Evolutionary conservation across 345 rosid genomes (phyloP).

Genomic region (Erodium maritimum): DNA sequence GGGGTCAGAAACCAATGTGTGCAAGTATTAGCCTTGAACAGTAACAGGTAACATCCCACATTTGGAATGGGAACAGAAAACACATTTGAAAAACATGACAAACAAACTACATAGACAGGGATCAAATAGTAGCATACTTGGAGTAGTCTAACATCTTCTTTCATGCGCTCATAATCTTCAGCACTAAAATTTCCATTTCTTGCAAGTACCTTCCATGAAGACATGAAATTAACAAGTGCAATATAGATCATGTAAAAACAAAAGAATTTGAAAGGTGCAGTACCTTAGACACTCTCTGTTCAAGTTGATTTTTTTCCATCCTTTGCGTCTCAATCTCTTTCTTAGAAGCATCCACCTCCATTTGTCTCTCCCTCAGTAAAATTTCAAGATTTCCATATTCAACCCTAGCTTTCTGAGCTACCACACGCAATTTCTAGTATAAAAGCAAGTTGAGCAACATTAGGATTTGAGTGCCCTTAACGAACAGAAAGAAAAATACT

Average conservation of each 20-base stretch:
- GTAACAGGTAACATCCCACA: no score
- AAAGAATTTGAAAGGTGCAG: conserved; percentile 4
- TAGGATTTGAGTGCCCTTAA: not conserved
- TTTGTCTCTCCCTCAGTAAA: conserved; percentile 44
- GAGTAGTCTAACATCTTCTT: conserved; percentile 44
- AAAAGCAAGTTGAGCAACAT: conserved; percentile 2
- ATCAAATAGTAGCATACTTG: conserved; percentile 34
- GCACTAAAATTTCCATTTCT: conserved; percentile 50
- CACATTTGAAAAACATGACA: no score
- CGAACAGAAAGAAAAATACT: not conserved
- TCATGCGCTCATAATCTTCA: conserved; percentile 66
- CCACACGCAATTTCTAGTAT: conserved; percentile 67
- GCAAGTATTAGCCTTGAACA: no score
- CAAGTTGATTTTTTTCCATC: conserved; percentile 47
- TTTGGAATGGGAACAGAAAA: no score
- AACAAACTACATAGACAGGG: not conserved
- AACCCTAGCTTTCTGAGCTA: conserved; percentile 44
- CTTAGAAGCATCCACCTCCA: conserved; percentile 55
- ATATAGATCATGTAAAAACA: conserved; percentile 5
- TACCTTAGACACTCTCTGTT: conserved; percentile 68
- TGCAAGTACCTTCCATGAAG: conserved; percentile 51
- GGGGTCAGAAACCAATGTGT: no score
- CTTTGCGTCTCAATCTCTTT: conserved; percentile 58
- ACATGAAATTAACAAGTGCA: conserved; percentile 12
- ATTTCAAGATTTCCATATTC: conserved; percentile 40